These are phyloP conservation scores for Euphorbia lathyris DNA, from an alignment of 345 rosid genomes.

Conservation along the genomic window DNA sequence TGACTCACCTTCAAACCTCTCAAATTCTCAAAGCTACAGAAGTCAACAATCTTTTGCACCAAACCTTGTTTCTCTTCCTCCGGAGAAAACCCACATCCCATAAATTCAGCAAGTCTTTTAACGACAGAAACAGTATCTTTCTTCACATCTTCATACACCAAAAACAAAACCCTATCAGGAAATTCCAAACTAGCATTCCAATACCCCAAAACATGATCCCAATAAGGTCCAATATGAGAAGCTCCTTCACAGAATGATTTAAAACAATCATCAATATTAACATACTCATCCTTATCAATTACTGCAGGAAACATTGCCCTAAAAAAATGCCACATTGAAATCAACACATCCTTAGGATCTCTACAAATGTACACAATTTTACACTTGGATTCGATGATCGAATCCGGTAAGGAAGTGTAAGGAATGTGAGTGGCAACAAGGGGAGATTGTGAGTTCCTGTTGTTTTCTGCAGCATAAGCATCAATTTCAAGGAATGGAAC, in stretches of 20 bases:
- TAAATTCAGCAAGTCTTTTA: not conserved
- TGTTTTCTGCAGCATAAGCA: not conserved
- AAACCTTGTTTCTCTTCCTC: not conserved
- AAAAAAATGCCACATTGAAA: not conserved
- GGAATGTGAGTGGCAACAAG: not conserved
- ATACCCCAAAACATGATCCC: conserved; percentile 6
- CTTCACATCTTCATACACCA: not conserved
- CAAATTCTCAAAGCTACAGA: not conserved
- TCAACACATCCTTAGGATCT: conserved; percentile 2
- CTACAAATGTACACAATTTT: not conserved
- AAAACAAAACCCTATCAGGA: not conserved
- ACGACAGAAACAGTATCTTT: not conserved
- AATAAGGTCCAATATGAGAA: not conserved
- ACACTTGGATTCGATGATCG: not conserved
- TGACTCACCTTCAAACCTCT: not conserved
- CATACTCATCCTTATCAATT: not conserved
- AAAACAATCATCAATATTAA: not conserved
- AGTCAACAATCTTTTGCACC: not conserved
- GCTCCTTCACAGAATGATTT: not conserved
- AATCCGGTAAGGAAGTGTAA: not conserved
- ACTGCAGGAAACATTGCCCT: not conserved
- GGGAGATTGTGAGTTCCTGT: not conserved
- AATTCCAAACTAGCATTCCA: not conserved
- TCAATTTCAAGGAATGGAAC: not conserved
- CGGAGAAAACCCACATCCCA: not conserved